Percentiles rank a stretch among this genome's conserved stretches.
phyloP scores from a whole-genome alignment of 1,284 basidiomycete species.

The Moesziomyces sp. region DNA sequence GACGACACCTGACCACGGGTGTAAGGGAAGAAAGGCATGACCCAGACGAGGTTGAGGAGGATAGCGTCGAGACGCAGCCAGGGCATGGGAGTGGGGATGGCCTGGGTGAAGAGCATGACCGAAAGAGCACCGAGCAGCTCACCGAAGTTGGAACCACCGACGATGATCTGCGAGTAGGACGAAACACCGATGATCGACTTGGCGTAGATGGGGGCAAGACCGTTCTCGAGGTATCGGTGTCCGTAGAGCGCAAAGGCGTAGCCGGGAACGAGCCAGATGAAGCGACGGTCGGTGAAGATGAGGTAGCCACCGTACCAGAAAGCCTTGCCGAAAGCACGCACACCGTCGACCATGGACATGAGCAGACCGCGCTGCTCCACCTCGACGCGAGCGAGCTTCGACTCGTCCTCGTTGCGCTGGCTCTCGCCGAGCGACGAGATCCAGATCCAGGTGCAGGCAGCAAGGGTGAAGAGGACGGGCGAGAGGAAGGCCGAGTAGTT shows the following conservation, averaged over 20 bases:
- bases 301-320: slow-evolving; percentile 65
- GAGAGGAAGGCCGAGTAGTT: slow-evolving; percentile 67
- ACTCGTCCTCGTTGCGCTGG: slow-evolving; percentile 34
- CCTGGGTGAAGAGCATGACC: slow-evolving; percentile 64
- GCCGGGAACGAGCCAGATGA: slow-evolving; percentile 67
- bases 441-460: slow-evolving; percentile 57
- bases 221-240: slow-evolving; percentile 69
- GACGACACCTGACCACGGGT: slow-evolving; percentile 30
- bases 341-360: slow-evolving; percentile 50
- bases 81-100: slow-evolving; percentile 66
- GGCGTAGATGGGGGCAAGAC: slow-evolving; percentile 67
- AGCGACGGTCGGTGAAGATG: slow-evolving; percentile 62
- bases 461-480: slow-evolving; percentile 63
- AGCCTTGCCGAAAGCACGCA: slow-evolving; percentile 62
- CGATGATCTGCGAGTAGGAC: slow-evolving; percentile 66
- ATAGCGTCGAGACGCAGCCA: slow-evolving; percentile 67
- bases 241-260: slow-evolving; percentile 68
- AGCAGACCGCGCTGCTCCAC: slow-evolving; percentile 32
- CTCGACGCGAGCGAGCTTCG: slow-evolving; percentile 30
- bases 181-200: slow-evolving; percentile 64
- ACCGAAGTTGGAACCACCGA: slow-evolving; percentile 60
- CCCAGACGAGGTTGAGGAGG: slow-evolving; percentile 68
- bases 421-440: slow-evolving; percentile 53
- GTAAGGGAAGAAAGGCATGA: slow-evolving; percentile 65
- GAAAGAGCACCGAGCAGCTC: slow-evolving; percentile 67